Evolutionary conservation across 495 filamentous ascomycete species (phyloP).

Genomic region (Parathielavia appendiculata): DNA sequence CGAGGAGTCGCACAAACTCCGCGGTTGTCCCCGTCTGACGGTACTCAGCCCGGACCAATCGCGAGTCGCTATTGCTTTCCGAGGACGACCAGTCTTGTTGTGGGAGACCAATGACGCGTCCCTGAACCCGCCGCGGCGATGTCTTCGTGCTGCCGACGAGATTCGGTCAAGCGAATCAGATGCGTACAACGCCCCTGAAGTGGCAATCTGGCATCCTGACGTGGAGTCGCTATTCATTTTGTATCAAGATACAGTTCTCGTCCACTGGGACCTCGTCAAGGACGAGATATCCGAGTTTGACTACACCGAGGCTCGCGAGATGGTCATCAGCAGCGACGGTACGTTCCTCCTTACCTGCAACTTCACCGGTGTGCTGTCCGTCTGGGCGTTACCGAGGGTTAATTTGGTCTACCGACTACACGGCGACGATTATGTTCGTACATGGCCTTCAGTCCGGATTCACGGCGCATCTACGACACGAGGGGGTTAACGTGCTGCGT

Average conservation of each 20-base stretch:
- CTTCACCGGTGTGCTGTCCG: conserved; percentile 1
- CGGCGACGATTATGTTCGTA: neutral
- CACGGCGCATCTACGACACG: conserved; percentile 4
- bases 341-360: conserved; percentile 1
- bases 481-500: neutral
- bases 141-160: neutral
- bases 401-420: neutral
- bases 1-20: neutral
- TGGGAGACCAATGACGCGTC: neutral
- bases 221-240: neutral
- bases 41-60: conserved; percentile 1
- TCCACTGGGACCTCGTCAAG: conserved; percentile 8
- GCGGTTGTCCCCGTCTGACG: neutral
- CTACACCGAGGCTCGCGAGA: conserved; percentile 4
- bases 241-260: conserved; percentile 1
- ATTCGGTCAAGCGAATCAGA: neutral
- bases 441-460: conserved; percentile 6
- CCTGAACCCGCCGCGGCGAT: neutral
- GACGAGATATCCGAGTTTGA: neutral
- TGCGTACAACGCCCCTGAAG: conserved; percentile 1
- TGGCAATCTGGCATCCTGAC: conserved; percentile 1
- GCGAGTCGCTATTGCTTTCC: neutral
- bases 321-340: conserved; percentile 1
- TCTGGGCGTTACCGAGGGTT: neutral
- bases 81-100: neutral